phyloP scores from a whole-genome alignment of 176 grass and related monocot species.

The Bolboschoenus planiculmis region DNA sequence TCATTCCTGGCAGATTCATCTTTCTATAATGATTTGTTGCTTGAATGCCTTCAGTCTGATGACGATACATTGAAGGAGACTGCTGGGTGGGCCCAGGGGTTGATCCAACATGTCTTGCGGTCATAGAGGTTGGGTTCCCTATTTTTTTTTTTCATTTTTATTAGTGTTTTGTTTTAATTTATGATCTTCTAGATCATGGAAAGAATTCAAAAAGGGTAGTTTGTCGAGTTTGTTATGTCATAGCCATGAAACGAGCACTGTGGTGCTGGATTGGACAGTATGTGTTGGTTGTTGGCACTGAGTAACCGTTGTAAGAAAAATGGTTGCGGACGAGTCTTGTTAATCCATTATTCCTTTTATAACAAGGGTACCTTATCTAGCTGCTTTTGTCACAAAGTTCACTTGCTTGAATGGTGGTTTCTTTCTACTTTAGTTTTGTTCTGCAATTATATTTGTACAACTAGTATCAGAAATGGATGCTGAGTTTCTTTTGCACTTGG shows the following conservation, averaged over 20 bases:
- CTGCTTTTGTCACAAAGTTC: neutral
- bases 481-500: neutral
- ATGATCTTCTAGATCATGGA: slow-evolving; percentile 30
- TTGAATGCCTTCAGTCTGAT: slow-evolving; percentile 51
- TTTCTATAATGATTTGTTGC: slow-evolving; percentile 67
- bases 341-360: neutral
- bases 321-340: neutral
- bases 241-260: neutral
- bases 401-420: neutral
- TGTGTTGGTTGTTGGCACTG: neutral
- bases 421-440: neutral
- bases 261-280: neutral
- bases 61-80: slow-evolving; percentile 60
- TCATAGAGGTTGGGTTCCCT: slow-evolving; percentile 26
- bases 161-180: slow-evolving; percentile 32
- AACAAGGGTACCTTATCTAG: neutral
- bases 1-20: slow-evolving; percentile 43
- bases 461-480: neutral
- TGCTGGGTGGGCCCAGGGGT: slow-evolving; percentile 49
- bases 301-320: neutral
- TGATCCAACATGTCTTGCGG: slow-evolving; percentile 64
- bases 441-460: neutral
- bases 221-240: neutral
- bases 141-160: slow-evolving; percentile 7
- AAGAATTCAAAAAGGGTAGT: slow-evolving; percentile 36